Conservation (phyloP, 139 green algal genomes). For the Chlamydomonas applanata region DNA sequence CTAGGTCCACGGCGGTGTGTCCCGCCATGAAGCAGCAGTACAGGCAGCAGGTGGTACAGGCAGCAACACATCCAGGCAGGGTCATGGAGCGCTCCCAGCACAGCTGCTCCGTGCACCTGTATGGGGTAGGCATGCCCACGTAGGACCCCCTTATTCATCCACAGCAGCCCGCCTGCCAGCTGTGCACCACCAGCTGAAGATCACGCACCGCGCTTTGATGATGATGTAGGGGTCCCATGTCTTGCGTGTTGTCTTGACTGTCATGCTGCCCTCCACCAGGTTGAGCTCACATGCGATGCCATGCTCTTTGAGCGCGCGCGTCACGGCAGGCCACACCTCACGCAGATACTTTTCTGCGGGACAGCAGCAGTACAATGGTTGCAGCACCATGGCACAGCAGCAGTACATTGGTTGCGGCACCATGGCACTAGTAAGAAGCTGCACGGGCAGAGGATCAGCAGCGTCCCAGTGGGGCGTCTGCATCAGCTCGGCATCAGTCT, state of each 20-base stretch:
- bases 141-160: too few species aligned
- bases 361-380: too few species aligned
- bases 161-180: too few species aligned
- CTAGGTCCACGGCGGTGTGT: too few species aligned
- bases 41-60: not conserved
- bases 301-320: constrained; percentile 82
- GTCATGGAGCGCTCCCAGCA: not conserved
- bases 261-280: constrained; percentile 96
- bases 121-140: too few species aligned
- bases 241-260: constrained; percentile 95
- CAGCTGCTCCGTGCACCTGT: not conserved
- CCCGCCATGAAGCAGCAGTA: not conserved
- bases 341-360: constrained; percentile 93
- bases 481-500: too few species aligned
- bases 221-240: constrained; percentile 98
- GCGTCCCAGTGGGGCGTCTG: too few species aligned
- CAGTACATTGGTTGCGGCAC: too few species aligned
- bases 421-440: too few species aligned
- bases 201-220: constrained; percentile 82
- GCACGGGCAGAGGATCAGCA: too few species aligned
- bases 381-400: too few species aligned
- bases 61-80: not conserved
- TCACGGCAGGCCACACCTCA: constrained; percentile 94
- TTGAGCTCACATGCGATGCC: constrained; percentile 93
- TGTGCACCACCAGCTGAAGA: not conserved